Conservation (phyloP, 345 rosid genomes). For the Acer yangbiense region DNA sequence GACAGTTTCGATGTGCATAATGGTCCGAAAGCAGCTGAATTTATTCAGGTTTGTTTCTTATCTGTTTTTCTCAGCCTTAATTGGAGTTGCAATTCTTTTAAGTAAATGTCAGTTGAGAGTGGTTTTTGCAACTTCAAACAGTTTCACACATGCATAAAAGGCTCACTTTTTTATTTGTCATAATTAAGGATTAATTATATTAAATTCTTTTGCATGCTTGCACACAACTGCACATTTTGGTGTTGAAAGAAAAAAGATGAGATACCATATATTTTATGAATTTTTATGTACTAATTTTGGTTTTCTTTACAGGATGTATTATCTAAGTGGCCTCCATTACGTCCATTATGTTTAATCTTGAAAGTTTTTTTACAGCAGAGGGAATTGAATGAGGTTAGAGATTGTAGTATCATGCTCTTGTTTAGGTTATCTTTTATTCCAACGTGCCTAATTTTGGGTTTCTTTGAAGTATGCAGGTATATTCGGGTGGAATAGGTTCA, state of each 20-base stretch:
- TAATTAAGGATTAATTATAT: background rate
- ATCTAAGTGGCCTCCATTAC: slow-evolving; percentile 70
- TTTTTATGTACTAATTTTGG: slow-evolving; percentile 7
- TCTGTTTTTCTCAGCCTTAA: background rate
- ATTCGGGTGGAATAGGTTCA: slow-evolving; percentile 91
- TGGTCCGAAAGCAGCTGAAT: slow-evolving; percentile 96
- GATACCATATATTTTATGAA: background rate
- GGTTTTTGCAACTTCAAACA: slow-evolving; percentile 1
- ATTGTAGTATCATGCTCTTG: slow-evolving; percentile 5
- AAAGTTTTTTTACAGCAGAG: slow-evolving; percentile 96
- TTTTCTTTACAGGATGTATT: slow-evolving; percentile 59
- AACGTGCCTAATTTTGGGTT: slow-evolving; percentile 23
- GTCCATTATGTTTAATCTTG: slow-evolving; percentile 80
- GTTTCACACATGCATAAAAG: background rate
- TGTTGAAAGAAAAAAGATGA: background rate
- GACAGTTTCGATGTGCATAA: slow-evolving; percentile 84
- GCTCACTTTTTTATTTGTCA: background rate
- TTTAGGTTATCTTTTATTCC: slow-evolving; percentile 4
- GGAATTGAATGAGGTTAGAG: slow-evolving; percentile 84
- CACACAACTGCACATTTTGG: background rate
- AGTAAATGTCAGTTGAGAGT: background rate
- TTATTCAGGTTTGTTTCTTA: slow-evolving; percentile 70
- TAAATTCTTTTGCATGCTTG: background rate
- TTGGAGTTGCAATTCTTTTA: background rate
- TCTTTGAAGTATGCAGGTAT: slow-evolving; percentile 58